phyloP scores from a whole-genome alignment of 805 yeast genomes.

The Barnettozyma wickerhamii region DNA sequence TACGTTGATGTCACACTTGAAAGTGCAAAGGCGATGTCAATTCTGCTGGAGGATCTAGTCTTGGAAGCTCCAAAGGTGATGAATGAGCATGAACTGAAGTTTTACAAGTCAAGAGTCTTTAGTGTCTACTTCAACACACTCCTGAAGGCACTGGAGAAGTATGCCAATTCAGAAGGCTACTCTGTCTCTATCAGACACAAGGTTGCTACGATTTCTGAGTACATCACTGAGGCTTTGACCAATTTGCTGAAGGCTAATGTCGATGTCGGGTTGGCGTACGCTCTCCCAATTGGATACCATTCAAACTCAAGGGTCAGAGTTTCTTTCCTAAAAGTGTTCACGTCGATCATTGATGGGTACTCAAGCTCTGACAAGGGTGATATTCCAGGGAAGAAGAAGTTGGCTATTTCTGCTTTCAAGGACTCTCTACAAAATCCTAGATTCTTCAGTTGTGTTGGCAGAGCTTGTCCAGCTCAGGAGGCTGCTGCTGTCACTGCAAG shows the following conservation, averaged over 20 bases:
- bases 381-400: constrained; percentile 25
- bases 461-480: constrained; percentile 61
- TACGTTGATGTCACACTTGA: constrained; percentile 61
- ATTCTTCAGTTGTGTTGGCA: constrained; percentile 49
- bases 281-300: constrained; percentile 76
- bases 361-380: constrained; percentile 18
- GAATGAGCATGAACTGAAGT: constrained; percentile 46
- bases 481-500: constrained; percentile 69
- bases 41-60: constrained; percentile 50
- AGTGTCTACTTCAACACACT: constrained; percentile 67
- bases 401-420: constrained; percentile 26
- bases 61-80: constrained; percentile 56
- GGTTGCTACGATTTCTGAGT: constrained; percentile 51
- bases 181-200: constrained; percentile 46
- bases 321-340: constrained; percentile 74
- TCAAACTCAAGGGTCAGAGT: constrained; percentile 58
- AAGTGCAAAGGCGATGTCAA: constrained; percentile 53
- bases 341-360: constrained; percentile 49
- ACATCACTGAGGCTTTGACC: constrained; percentile 60
- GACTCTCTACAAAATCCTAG: constrained; percentile 34
- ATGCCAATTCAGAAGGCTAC: constrained; percentile 30
- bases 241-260: constrained; percentile 69
- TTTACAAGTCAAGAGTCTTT: constrained; percentile 57
- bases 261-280: constrained; percentile 71
- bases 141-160: constrained; percentile 37